Evolutionary conservation across 2,329 filamentous ascomycete species (phyloP), one percentile per base, ranked within the genome.

Genomic region (Ceratocystis albifundus): DNA sequence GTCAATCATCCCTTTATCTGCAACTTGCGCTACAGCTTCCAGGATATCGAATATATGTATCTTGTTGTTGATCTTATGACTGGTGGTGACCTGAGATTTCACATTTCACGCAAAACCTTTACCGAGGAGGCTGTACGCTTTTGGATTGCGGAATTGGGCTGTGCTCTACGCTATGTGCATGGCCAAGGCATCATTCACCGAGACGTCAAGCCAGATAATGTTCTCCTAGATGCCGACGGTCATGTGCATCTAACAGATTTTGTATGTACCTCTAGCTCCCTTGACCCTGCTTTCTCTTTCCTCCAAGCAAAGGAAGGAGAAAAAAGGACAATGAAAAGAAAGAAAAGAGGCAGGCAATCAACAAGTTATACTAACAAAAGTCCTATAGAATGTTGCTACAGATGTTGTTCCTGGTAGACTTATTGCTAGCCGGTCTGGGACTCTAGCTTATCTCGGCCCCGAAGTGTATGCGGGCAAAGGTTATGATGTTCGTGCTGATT

Each of bases 31-130:
- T 99, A 97, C 79, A 96, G 92, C 77, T 99, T 99, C 75, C 94
- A 99, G 77, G 94, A 99, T 76, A 91, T 97, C 72, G 94, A 99
- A 76, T 99, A 99, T 77, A 88, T 99, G 90, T 96, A 99, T 76
- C 86, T 99, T 66, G 93, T 99, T 65, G 91, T 99, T 69, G 94
- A 99, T 77, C 79, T 99, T 68, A 99, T 99, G 94, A 97, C 88
- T 73, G 94, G 94, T 67, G 94, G 94, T 72, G 94, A 99, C 76
- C 78, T 99, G 69, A 87, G 94, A 74, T 99, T 97, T 75, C 94
- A 99, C 77, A 97, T 99, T 71, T 96, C 94, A 67, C 84, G 94
- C 73, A 97, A 97, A 78, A 94, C 92, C 0, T 97, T 99, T 74
- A 99, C 93, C 57, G 94, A 99, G 77, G 94, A 97, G 64, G 91